Base-by-base conservation (phyloP, 306 rosid genomes). In the Astragalus glycyphyllos region DNA sequence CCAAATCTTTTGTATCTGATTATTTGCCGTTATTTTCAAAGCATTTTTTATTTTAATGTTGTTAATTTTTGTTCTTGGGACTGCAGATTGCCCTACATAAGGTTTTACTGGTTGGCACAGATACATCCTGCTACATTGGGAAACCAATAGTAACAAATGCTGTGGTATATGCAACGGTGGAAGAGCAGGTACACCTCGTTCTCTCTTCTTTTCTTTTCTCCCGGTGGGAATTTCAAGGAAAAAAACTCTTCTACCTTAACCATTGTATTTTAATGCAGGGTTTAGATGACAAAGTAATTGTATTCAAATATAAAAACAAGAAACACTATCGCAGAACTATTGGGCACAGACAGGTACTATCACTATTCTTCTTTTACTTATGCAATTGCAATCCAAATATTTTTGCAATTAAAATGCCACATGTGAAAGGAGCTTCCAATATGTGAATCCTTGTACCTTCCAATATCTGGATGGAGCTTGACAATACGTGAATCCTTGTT, bases 71-170 rank as follows among this genome's bases (percentile, higher is more conserved):
- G 54, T 60, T 64, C 38, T 68, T 79, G 49, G 53, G 54, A 50
- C 64, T 35, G 42, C 91, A 95, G 99, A 84, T 95, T 74, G 85
- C 90, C 63, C 85, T 95, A 58, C 88, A 84, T 79, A 95, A 85
- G 79, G 99, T 95, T 56, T 87, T 95, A 75, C 93, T 95, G 4
- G 96, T 95, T 74, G 97, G 99, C 76, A 89, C 99, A 6, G 91
- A 81, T 82, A 82, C 83, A 57, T 68, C 74, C 38, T 82, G 93
- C 69, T 91, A 89, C 82, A 89, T 95, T 67, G 99, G 99, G 68
- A 84, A 82, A 59, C 99, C 99, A 45, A 75, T 95, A 32, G 99
- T 95, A 80, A 91, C 99, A 71, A 87, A 95, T 81, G 97, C 99
- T 34, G 96, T 91, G 17, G 92, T 95, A 20, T 89, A 95, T 74